Evolutionary conservation across 345 rosid genomes (phyloP), one percentile per base, ranked within the genome.

Genomic region (Rhodamnia rubescens): DNA sequence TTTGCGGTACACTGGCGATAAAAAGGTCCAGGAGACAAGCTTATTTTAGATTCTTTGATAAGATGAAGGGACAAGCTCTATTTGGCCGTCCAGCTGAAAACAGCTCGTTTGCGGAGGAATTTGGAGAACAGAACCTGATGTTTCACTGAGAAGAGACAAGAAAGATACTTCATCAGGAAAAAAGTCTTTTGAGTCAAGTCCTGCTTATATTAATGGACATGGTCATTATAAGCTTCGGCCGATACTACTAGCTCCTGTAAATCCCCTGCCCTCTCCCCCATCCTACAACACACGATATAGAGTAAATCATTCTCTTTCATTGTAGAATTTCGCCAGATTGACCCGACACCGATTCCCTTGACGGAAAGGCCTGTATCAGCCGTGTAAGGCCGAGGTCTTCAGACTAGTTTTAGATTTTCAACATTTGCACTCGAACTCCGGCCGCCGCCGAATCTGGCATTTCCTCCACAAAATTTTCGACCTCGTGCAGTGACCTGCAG

Each of bases 11-110:
- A 32, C 50, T 87, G 80, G 56, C 56, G 4, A 27, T 87, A 2
- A 89, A 86, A 26, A 82, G 11, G 53, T 85, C 89, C 6, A 74
- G 89, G 88, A 88, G 90, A 49, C 57, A 47, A 83, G 86, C 87
- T 16, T 89, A 86, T 74, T 89, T 87, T 24, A 40, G 78, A 42
- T 89, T 89, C 59, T 12, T 88, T 14, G 87, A 87, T 15, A 64
- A 87, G 7, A 50, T 52, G 47, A 86, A 85, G 47, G 47, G 88
- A 86, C 21, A 47, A 74, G 50, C 15, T 85, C 18, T 74, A 44
- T 51, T 69, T 82, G 42, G 15, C 36, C 57, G 11, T 86, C 18
- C 75, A 56, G 32, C 42, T 85, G 44, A 11, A 84, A 8, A n/a
- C 59, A 52, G 87, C 82, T 81, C 42, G 81, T 22, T 44, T 84